Conservation (phyloP, 768 basidiomycete genomes). For the Agaricus subrufescens region DNA sequence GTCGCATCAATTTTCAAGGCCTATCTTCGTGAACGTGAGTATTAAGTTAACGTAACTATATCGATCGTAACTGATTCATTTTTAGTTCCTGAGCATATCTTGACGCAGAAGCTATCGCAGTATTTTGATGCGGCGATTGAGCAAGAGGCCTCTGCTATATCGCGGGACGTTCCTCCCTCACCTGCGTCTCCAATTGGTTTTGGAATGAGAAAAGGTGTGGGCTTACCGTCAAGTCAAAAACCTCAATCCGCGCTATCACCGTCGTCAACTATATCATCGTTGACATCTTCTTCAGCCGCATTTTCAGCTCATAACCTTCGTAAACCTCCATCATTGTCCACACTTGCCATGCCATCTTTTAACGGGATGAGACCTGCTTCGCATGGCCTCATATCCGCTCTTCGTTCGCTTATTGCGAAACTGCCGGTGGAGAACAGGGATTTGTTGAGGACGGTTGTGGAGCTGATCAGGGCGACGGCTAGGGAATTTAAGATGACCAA, state of each 20-base stretch:
- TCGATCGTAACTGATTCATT: slow-evolving; percentile 2
- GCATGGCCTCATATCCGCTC: slow-evolving; percentile 45
- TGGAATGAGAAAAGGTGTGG: slow-evolving; percentile 11
- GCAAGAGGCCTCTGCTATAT: slow-evolving; percentile 43
- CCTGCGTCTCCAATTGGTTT: slow-evolving; percentile 10
- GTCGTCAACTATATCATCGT: background rate
- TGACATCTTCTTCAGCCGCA: background rate
- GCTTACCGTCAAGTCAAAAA: slow-evolving; percentile 36
- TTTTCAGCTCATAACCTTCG: slow-evolving; percentile 32
- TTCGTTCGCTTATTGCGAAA: slow-evolving; percentile 59
- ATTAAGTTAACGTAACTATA: slow-evolving; percentile 1
- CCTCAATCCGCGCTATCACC: slow-evolving; percentile 22
- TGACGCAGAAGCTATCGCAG: slow-evolving; percentile 67
- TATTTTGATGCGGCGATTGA: slow-evolving; percentile 76
- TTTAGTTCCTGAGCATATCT: slow-evolving; percentile 80
- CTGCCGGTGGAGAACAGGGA: slow-evolving; percentile 82
- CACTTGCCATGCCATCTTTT: slow-evolving; percentile 70
- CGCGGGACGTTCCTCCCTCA: slow-evolving; percentile 12
- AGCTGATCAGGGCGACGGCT: slow-evolving; percentile 75
- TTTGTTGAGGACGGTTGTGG: slow-evolving; percentile 75
- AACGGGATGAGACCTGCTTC: slow-evolving; percentile 59
- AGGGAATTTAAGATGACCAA: slow-evolving; percentile 68
- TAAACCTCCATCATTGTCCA: slow-evolving; percentile 78
- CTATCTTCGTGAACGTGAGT: slow-evolving; percentile 87
- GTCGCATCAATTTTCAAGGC: slow-evolving; percentile 93